Base-by-base conservation (phyloP, 1,284 basidiomycete genomes). In the Cryptococcus sp. region DNA sequence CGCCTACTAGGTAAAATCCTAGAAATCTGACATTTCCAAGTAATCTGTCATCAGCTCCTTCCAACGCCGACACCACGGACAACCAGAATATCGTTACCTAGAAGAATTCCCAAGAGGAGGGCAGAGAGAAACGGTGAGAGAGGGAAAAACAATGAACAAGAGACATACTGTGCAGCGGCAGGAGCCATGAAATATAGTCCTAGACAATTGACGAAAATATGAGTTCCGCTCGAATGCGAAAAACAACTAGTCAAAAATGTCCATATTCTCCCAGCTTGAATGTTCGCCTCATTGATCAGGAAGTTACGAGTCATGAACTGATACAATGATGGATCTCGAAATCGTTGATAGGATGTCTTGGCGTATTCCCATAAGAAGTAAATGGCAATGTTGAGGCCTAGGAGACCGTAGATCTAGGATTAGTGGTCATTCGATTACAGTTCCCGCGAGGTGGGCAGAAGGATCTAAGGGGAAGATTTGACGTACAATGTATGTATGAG, bases 181-280 rank as follows among this genome's bases (percentile, higher is more conserved):
- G 82, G 84, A 1, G 85, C 86, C 77, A 91, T 82, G 74, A 88
- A 91, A 67, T 81, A 88, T 64, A 86, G 86, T 0, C 86, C 83
- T 59, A 91, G 79, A 45, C 83, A 83, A 68, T 94, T 94, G 69
- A 92, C 76, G 24, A 87, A 63, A 32, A 91, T 82, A 68, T 94
- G 91, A 0, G 67, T 60, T 10, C 79, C 53, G 22, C 78, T 77
- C 56, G 78, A 73, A 64, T 92, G 89, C 2, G 85, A 91, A 77
- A 92, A 91, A 53, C 78, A 80, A 23, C 80, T 75, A 0, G 88
- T 90, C 19, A 92, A 56, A 24, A 87, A 73, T 0, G 88, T 91
- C 87, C 89, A 92, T 70, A 87, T 68, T 71, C 89, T 79, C 5
- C 89, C 89, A 5, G 79, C 74, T 1, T 74, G 71, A 19, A 92